Evolutionary conservation across 495 filamentous ascomycete genomes (phyloP), one percentile per base, ranked within the genome.

Genomic region (Penicillium bialowiezense): DNA sequence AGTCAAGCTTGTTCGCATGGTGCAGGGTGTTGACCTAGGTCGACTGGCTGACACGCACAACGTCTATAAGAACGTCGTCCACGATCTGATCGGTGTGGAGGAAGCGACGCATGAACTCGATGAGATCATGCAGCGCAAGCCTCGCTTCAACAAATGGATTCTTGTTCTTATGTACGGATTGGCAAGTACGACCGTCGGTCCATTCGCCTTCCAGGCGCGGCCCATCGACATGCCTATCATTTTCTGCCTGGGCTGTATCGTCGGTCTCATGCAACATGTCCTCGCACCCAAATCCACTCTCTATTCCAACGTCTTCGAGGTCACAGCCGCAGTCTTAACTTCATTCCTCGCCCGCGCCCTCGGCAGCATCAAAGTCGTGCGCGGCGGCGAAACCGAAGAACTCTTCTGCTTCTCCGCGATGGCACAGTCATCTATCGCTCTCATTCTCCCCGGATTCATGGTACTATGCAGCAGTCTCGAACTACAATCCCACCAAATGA

Each of bases 31-130:
- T 18, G 87, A 97, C 63, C 77, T 97, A 2, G 89, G 88, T 9
- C 88, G 87, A 35, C 76, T 97, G 14, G 79, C 87, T 5, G 91
- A 96, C 52, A 83, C 84, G 5, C 91, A 97, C 63, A 83, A 90
- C 48, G 83, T 96, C 20, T 97, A 96, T 71, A 97, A 97, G 65
- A 85, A 89, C 48, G 88, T 97, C 18, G 84, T 96, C 10, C 91
- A 96, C 59, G 91, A 96, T 65, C 72, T 85, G 12, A 86, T 95
- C 38, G 83, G 86, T 12, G 86, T 92, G 36, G 90, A 95, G 47
- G 89, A 95, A 58, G 92, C 90, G 0, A 93, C 82, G 2, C 66
- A 74, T 12, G 75, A 82, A 18, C 72, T 97, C 1, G 78, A 90
- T 41, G 77, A 75, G 12, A 81, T 96, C 54, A 87, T 86, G 62